These are phyloP conservation scores for Gastrolobium bilobum DNA, from an alignment of 306 rosid genomes.

Conservation along the genomic window DNA sequence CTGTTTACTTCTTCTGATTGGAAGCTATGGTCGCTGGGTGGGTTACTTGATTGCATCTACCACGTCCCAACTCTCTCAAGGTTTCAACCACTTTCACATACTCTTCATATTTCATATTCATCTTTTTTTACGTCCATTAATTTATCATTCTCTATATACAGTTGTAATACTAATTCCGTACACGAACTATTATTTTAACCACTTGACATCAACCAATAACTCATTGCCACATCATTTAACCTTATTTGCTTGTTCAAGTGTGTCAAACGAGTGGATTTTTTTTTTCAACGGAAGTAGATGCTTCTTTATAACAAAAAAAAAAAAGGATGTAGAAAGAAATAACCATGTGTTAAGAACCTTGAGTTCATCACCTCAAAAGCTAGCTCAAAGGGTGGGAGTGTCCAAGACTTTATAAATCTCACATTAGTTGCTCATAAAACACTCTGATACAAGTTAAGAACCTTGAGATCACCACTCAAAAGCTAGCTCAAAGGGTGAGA, in stretches of 20 bases:
- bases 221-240: not conserved
- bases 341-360: too few relatives aligned
- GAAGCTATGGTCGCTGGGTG: conserved; percentile 34
- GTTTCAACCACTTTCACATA: conserved; percentile 9
- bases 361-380: too few relatives aligned
- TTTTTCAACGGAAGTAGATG: too few relatives aligned
- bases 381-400: too few relatives aligned
- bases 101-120: not conserved
- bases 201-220: conserved; percentile 19
- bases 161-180: not conserved
- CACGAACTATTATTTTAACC: not conserved
- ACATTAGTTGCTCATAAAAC: too few relatives aligned
- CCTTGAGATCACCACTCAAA: too few relatives aligned
- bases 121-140: not conserved
- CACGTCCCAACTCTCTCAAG: not conserved
- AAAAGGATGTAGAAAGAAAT: too few relatives aligned
- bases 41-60: conserved; percentile 40
- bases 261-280: too few relatives aligned
- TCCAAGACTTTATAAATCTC: too few relatives aligned
- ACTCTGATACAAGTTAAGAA: too few relatives aligned
- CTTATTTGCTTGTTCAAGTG: not conserved
- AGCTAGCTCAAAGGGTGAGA: too few relatives aligned
- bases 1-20: conserved; percentile 1
- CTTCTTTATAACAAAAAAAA: too few relatives aligned
- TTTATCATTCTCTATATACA: not conserved